Evolutionary conservation across 2,329 filamentous ascomycete species (phyloP).

Genomic region (Fusarium nelsonii): DNA sequence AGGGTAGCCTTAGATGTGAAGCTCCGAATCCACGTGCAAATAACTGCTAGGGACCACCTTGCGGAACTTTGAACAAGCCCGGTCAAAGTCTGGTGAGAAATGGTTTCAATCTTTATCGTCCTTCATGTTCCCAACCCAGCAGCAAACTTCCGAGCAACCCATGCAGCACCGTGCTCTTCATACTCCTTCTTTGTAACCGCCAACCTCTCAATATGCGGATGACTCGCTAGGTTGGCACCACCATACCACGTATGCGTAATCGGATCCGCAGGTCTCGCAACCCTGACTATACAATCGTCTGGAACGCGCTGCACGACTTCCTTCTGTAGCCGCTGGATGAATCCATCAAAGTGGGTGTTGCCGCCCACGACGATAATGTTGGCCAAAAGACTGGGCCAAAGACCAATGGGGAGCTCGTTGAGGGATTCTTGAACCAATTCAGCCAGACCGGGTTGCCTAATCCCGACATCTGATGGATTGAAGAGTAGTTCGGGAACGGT

Average conservation of each 20-base stretch:
- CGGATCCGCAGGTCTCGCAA: slow-evolving; percentile 77
- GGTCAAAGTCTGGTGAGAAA: neutral
- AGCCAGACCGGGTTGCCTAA: slow-evolving; percentile 84
- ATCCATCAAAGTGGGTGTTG: slow-evolving; percentile 82
- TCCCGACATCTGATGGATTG: slow-evolving; percentile 84
- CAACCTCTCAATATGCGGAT: slow-evolving; percentile 74
- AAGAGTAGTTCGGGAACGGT: slow-evolving; percentile 91
- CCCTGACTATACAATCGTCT: slow-evolving; percentile 81
- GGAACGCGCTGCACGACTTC: slow-evolving; percentile 80
- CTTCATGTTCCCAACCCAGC: slow-evolving; percentile 41
- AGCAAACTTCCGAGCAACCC: slow-evolving; percentile 79
- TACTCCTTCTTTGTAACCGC: slow-evolving; percentile 92
- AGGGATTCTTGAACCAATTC: slow-evolving; percentile 87
- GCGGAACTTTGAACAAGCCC: neutral
- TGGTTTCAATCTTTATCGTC: accelerated
- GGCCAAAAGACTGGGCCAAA: slow-evolving; percentile 85
- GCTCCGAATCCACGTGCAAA: neutral
- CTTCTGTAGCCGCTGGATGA: slow-evolving; percentile 81
- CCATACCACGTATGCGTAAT: slow-evolving; percentile 88
- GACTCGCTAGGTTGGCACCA: slow-evolving; percentile 80
- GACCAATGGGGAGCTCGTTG: slow-evolving; percentile 77
- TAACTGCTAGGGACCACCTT: neutral
- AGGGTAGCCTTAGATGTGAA: too few species aligned
- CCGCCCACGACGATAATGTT: slow-evolving; percentile 93
- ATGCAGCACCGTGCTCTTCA: slow-evolving; percentile 82